Evolutionary conservation across 2,329 filamentous ascomycete species (phyloP).

Genomic region (Sphaerulina populicola): DNA sequence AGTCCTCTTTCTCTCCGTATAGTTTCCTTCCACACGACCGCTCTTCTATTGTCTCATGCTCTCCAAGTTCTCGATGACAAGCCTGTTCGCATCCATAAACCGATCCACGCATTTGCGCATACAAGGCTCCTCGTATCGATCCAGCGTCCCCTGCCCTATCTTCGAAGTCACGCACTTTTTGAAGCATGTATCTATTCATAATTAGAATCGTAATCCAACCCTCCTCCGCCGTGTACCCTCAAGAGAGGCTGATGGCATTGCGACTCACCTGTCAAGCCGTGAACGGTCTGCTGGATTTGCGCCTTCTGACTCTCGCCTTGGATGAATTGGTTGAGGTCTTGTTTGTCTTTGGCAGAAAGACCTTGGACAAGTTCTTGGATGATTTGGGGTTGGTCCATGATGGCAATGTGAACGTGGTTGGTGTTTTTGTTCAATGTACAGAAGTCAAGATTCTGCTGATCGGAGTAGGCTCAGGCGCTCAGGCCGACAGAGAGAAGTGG

Average conservation of each 20-base stretch:
- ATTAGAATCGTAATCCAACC: slow-evolving; percentile 6
- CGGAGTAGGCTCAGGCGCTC: not conserved
- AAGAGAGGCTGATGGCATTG: slow-evolving; percentile 35
- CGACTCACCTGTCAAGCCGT: slow-evolving; percentile 12
- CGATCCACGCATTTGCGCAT: slow-evolving; percentile 88
- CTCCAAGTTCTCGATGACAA: slow-evolving; percentile 79
- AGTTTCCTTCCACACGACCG: not conserved
- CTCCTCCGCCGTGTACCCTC: slow-evolving; percentile 45
- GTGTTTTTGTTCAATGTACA: not conserved
- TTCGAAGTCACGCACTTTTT: slow-evolving; percentile 77
- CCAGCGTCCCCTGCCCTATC: slow-evolving; percentile 64
- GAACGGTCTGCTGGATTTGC: slow-evolving; percentile 48
- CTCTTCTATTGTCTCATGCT: slow-evolving; percentile 38
- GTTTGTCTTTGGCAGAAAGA: slow-evolving; percentile 44
- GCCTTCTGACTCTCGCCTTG: slow-evolving; percentile 78
- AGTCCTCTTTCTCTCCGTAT: not conserved
- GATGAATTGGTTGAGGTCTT: slow-evolving; percentile 79
- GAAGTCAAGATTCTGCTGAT: not conserved
- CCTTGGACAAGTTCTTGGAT: slow-evolving; percentile 26
- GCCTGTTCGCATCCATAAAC: slow-evolving; percentile 79
- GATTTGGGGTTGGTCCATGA: slow-evolving; percentile 27
- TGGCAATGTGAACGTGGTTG: not conserved
- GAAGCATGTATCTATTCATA: slow-evolving; percentile 55
- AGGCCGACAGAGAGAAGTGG: not conserved
- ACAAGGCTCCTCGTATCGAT: slow-evolving; percentile 70